Base-by-base conservation (phyloP, 2,329 filamentous ascomycete genomes). In the Clathrospora elynae region DNA sequence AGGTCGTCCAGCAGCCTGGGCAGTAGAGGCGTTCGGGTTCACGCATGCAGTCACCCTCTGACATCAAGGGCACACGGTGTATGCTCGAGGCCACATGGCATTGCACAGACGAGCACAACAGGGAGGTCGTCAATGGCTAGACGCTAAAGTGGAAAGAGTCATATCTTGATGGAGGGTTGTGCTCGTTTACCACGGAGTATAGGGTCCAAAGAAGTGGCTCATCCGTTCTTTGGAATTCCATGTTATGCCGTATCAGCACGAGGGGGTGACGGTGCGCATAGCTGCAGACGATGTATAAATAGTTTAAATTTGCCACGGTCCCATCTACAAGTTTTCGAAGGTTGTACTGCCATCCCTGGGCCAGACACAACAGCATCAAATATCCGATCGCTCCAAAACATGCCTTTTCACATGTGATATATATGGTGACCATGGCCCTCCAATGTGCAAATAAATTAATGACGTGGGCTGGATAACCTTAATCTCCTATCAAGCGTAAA, bases 1-100 rank as follows among this genome's bases (percentile, higher is more conserved):
- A 92, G 69, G 86, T 92, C 53, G 87, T 93, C 50, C 87, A 90
- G 74, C 86, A 88, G 73, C 86, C 64, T 9, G 46, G 46, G 13
- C 59, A 67, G 44, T 63, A 64, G 36, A 40, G 39, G 29, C 29
- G 10, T 19, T 18, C 12, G 14, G 23, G 26, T 34, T n/a, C n/a
- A n/a, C n/a, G n/a, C 26, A 55, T 51, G 52, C 44, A 45, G 36
- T 40, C 43, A 36, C 42, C 35, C 29, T 57, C 41, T 42, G 54
- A 50, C 41, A 35, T 42, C 44, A 36, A 23, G 35, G 43, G 43
- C 24, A 51, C 45, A 53, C 49, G 35, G 41, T 44, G 20, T 51
- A 46, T 47, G 46, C 40, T 44, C 22, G 28, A 34, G 41, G 36
- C 43, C 48, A 54, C 46, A 49, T 53, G 47, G 50, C 33, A 43